Evolutionary conservation across 495 filamentous ascomycete species (phyloP).

Genomic region (Pyronema domesticum): DNA sequence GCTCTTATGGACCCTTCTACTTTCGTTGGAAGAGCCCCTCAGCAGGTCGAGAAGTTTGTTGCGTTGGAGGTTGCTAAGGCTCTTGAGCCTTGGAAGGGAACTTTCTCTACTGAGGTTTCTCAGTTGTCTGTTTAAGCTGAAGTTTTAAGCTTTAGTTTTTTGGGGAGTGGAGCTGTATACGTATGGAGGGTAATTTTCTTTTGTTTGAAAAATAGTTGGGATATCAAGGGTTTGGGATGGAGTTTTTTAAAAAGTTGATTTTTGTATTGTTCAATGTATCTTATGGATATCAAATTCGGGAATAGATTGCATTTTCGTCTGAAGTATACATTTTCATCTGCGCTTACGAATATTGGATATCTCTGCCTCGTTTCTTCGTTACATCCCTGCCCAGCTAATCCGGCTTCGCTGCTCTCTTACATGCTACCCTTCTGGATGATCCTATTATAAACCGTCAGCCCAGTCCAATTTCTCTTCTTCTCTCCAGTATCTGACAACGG

Average conservation of each 20-base stretch:
- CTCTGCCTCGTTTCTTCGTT: too few relatives aligned
- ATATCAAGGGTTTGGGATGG: too few relatives aligned
- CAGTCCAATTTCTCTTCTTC: neutral
- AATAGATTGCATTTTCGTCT: too few relatives aligned
- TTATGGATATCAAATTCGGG: too few relatives aligned
- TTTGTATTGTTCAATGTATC: too few relatives aligned
- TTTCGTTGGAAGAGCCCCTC: slow-evolving; percentile 48
- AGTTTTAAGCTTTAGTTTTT: neutral
- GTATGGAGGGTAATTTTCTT: too few relatives aligned
- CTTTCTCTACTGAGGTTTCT: slow-evolving; percentile 32
- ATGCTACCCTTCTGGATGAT: slow-evolving; percentile 58
- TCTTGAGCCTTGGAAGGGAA: slow-evolving; percentile 32
- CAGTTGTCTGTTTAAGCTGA: slow-evolving; percentile 33
- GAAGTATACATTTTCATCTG: too few relatives aligned
- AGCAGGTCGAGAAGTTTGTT: slow-evolving; percentile 42
- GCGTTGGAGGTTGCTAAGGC: slow-evolving; percentile 36
- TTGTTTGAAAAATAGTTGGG: too few relatives aligned
- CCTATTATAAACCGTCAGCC: slow-evolving; percentile 19
- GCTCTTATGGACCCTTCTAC: slow-evolving; percentile 48
- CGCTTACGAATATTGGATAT: too few relatives aligned
- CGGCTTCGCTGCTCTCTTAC: slow-evolving; percentile 25
- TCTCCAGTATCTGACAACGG: too few relatives aligned
- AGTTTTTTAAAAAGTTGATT: too few relatives aligned
- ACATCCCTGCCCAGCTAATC: too few relatives aligned
- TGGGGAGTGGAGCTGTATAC: neutral